Base-by-base conservation (phyloP, 1,139 yeast genomes). In the Yamadazyma taylorii region DNA sequence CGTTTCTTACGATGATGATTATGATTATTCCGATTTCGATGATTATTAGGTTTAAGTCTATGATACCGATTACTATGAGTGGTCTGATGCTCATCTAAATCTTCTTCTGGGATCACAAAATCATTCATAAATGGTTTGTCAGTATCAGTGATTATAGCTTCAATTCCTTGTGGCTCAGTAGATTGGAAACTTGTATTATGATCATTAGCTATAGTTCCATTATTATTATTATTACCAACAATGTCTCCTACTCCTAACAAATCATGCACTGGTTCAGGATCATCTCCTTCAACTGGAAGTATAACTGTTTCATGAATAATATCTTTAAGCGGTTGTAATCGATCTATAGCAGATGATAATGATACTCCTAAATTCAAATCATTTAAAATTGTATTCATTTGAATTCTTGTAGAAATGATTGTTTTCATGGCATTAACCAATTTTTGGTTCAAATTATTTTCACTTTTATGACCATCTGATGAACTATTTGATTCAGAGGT, bases 151-250 rank as follows among this genome's bases (percentile, higher is more conserved):
- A 66, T 69, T 15, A 81, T 77, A 4, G 66, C 66, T 8, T 63
- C 67, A 13, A 80, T 77, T 0, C 82, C 85, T 14, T 63, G 71
- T 0, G 86, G 86, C 46, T 79, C 82, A 0, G 74, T 74, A 11
- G 22, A 16, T 16, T 28, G 8, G 15, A 24, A 19, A 8, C 10
- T 16, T n/a, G n/a, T n/a, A n/a, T n/a, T n/a, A n/a, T n/a, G n/a
- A n/a, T n/a, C n/a, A n/a, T n/a, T n/a, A n/a, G n/a, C n/a, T n/a
- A n/a, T n/a, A n/a, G n/a, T n/a, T n/a, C n/a, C n/a, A n/a, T n/a
- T n/a, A n/a, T n/a, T n/a, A n/a, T n/a, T n/a, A n/a, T n/a, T n/a
- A n/a, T n/a, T n/a, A n/a, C n/a, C n/a, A n/a, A n/a, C n/a, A n/a
- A n/a, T n/a, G n/a, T n/a, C n/a, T n/a, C n/a, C n/a, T n/a, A n/a